These are phyloP conservation scores for Euryodendron excelsum DNA, from an alignment of 148 eudicot species.

Conservation along the genomic window DNA sequence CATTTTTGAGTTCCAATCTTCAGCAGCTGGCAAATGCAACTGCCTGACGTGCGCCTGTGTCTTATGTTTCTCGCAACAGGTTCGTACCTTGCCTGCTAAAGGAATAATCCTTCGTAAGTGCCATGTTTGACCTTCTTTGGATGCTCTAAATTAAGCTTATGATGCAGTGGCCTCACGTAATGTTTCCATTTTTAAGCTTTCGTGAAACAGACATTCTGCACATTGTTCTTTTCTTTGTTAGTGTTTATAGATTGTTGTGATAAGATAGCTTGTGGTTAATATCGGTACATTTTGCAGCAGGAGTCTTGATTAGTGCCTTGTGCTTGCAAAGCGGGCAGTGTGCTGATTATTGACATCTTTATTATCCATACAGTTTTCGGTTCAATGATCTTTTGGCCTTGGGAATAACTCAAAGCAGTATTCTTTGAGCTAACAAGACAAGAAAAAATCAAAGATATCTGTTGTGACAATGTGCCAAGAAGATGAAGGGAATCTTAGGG, in stretches of 20 bases:
- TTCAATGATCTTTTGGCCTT: neutral
- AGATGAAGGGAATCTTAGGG: neutral
- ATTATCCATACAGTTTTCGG: neutral
- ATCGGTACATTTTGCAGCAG: neutral
- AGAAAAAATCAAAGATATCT: neutral
- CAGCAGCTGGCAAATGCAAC: neutral
- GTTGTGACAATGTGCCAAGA: neutral
- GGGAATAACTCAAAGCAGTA: neutral
- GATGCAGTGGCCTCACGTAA: neutral
- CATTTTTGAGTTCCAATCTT: constrained; percentile 46
- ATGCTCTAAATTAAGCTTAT: neutral
- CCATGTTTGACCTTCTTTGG: neutral
- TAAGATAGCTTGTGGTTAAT: neutral
- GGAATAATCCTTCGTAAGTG: neutral
- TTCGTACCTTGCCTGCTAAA: neutral
- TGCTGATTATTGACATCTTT: neutral
- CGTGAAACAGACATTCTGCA: neutral
- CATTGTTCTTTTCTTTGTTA: neutral
- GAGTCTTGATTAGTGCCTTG: neutral
- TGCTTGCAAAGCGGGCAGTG: neutral
- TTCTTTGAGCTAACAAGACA: too few relatives aligned
- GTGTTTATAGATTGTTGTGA: neutral
- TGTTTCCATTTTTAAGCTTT: constrained; percentile 4
- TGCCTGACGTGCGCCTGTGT: neutral
- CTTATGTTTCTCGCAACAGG: neutral